Evolutionary conservation across 1,139 yeast species (phyloP), one percentile per base, ranked within the genome.

Genomic region (Pneumocystis oryctolagi): DNA sequence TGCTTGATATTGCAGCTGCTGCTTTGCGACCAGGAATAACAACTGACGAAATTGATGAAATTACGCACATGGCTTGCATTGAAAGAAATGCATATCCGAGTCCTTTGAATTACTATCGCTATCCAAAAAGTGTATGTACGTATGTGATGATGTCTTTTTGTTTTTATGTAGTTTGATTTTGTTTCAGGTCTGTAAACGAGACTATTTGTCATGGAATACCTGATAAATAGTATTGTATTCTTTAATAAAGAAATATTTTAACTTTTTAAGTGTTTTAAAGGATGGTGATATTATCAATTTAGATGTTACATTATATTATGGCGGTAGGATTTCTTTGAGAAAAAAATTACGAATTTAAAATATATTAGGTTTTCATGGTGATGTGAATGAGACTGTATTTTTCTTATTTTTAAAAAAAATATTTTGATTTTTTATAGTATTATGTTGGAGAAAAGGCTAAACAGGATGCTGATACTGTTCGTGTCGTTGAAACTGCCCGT

Each of bases 231-330:
- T 47, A 47, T 47, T 25, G n/a, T n/a, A n/a, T 25, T 47, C 5
- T 12, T 47, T 47, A 12, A 6, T 47, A 14, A 5, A 42, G 6
- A 3, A 2, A 12, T 47, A 8, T 65, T 98, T 98, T 32, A 98
- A 94, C 74, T 80, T 87, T 75, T 47, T 1, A 47, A 82, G 90
- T 63, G 83, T 83, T 56, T 79, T 94, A 67, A 77, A 88, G 73
- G 97, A 92, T 70, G 98, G 99, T 62, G 99, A 94, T 73, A 92
- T 94, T 68, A 80, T 94, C 68, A 94, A 94, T 73, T 77, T 94
- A 68, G 99, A 94, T 73, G 89, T 94, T 61, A 80, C 96, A 3
- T 75, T 94, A 63, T 92, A 80, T 76, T 82, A 86, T 74, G 82
- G 37, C 20, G 59, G 55, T 47, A 47, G 18, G 16, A 3, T 25